phyloP scores from a whole-genome alignment of 2,329 filamentous ascomycete species.

The Davidsoniella virescens region DNA sequence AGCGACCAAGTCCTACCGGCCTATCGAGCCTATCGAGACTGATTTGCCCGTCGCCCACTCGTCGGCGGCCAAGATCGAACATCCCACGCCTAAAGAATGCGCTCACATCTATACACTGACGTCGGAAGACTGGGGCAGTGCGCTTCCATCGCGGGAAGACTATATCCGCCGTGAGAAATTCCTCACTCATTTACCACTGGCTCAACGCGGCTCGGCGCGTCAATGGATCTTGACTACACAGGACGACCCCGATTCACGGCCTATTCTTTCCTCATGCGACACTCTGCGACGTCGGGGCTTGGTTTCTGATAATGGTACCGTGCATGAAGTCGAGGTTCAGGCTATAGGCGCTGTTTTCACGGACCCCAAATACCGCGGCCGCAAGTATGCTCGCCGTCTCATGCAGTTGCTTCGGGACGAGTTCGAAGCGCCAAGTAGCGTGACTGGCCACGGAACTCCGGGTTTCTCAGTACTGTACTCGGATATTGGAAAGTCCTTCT shows the following conservation, averaged over 20 bases:
- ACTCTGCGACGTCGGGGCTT: constrained; percentile 43
- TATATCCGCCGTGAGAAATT: constrained; percentile 45
- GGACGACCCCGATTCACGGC: constrained; percentile 20
- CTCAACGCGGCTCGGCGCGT: constrained; percentile 40
- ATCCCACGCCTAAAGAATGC: constrained; percentile 41
- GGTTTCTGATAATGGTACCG: constrained; percentile 2
- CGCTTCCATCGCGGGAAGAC: constrained; percentile 30
- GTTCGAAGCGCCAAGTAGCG: constrained; percentile 14
- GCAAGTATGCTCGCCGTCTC: constrained; percentile 66
- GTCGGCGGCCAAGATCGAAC: constrained; percentile 28
- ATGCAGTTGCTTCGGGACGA: constrained; percentile 33
- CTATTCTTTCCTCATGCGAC: constrained; percentile 48
- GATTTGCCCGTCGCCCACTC: constrained; percentile 6
- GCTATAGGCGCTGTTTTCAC: constrained; percentile 73
- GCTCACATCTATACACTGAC: constrained; percentile 37
- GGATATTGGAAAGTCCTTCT: constrained; percentile 73
- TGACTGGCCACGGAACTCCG: constrained; percentile 21
- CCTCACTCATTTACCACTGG: constrained; percentile 40
- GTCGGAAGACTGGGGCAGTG: constrained; percentile 40
- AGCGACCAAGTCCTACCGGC: not conserved
- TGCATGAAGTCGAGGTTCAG: constrained; percentile 36
- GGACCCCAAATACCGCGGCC: constrained; percentile 46
- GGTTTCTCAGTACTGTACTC: constrained; percentile 69
- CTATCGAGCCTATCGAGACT: not conserved
- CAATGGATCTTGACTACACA: constrained; percentile 47